These are phyloP conservation scores for Colletotrichum falcatum DNA, from an alignment of 2,329 filamentous ascomycete species.

Conservation along the genomic window DNA sequence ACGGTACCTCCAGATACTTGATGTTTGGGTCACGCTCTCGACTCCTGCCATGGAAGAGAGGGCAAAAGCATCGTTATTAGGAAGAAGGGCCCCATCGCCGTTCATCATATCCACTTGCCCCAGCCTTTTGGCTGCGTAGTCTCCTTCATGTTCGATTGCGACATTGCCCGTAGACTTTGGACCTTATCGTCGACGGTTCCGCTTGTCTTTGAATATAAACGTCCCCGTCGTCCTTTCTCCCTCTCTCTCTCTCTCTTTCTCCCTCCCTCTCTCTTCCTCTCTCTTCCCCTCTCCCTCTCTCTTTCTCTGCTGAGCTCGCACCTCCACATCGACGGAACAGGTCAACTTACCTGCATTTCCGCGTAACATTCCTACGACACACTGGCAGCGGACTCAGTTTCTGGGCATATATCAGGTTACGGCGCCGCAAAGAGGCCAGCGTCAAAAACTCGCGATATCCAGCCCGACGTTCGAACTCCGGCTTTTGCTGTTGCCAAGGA, in stretches of 20 bases:
- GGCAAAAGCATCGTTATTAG: slow-evolving; percentile 34
- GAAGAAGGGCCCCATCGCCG: slow-evolving; percentile 29
- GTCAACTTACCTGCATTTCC: neutral
- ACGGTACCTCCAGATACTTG: slow-evolving; percentile 34
- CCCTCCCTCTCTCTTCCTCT: neutral
- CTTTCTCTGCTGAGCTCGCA: neutral
- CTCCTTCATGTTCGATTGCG: slow-evolving; percentile 32
- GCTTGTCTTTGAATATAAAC: slow-evolving; percentile 26
- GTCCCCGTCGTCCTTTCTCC: neutral
- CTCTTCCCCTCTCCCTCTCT: neutral
- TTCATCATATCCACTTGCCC: slow-evolving; percentile 40
- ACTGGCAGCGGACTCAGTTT: neutral
- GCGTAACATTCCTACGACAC: neutral
- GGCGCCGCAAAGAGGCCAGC: neutral
- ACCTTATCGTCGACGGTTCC: slow-evolving; percentile 8
- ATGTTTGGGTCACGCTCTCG: slow-evolving; percentile 33
- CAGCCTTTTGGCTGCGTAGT: slow-evolving; percentile 32
- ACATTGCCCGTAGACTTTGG: slow-evolving; percentile 29
- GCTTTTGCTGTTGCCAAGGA: neutral
- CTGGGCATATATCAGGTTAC: neutral
- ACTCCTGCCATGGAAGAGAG: slow-evolving; percentile 26
- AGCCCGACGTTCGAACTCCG: neutral
- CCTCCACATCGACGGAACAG: neutral
- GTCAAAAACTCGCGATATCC: neutral
- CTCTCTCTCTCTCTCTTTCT: no score